Evolutionary conservation across 208 protist genomes (phyloP).

Genomic region (Trypanosoma conorhini): DNA sequence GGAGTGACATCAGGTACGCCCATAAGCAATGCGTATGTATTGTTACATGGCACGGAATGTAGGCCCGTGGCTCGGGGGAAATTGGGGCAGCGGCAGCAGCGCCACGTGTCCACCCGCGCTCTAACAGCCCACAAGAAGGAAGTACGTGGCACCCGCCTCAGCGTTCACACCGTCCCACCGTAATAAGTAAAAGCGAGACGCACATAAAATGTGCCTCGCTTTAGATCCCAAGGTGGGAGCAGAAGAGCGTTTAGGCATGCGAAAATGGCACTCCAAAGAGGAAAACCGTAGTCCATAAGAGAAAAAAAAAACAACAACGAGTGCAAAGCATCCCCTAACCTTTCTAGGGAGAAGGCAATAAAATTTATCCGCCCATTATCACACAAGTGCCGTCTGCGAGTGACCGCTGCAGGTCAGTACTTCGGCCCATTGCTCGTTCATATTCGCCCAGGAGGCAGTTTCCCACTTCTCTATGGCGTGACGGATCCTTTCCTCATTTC

Average conservation of each 20-base stretch:
- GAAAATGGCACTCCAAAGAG: too few relatives aligned
- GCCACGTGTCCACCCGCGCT: not conserved
- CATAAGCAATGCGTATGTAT: not conserved
- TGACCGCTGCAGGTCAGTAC: not conserved
- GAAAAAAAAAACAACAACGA: too few relatives aligned
- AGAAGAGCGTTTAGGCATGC: too few relatives aligned
- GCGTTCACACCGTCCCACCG: too few relatives aligned
- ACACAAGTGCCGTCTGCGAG: not conserved
- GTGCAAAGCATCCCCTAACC: too few relatives aligned
- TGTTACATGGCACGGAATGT: not conserved
- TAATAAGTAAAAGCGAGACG: too few relatives aligned
- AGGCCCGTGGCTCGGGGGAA: not conserved
- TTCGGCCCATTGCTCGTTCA: not conserved
- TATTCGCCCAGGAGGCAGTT: not conserved
- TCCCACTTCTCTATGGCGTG: conserved; percentile 12
- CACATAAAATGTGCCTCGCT: too few relatives aligned
- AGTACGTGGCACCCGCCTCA: not conserved
- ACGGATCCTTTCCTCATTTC: conserved; percentile 23
- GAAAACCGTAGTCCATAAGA: too few relatives aligned
- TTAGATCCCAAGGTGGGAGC: too few relatives aligned
- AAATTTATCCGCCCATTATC: not conserved
- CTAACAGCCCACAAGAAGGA: not conserved
- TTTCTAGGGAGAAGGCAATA: not conserved
- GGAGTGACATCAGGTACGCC: not conserved
- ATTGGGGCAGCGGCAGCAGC: not conserved